A percentile compares a stretch with the other conserved stretches of the same genome.
These are phyloP conservation scores for Carex parvula DNA, from an alignment of 176 grass and related monocot species.

Conservation along the genomic window DNA sequence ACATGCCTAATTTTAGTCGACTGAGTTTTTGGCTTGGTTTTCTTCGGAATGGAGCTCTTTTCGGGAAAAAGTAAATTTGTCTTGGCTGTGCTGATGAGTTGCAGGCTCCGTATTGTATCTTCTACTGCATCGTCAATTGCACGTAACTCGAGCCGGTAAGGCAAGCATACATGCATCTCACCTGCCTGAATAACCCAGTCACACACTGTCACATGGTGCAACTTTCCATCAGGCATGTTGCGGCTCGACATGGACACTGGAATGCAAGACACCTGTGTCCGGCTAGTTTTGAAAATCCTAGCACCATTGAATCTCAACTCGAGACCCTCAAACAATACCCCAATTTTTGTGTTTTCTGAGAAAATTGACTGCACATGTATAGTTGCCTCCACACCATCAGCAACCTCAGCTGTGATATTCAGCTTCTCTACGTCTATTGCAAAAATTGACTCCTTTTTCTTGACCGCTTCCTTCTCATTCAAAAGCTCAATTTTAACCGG, in stretches of 20 bases:
- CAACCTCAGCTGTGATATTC: conserved; percentile 76
- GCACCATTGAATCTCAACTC: conserved; percentile 62
- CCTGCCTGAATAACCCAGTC: conserved; percentile 89
- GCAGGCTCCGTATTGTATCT: conserved; percentile 67
- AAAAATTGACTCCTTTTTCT: conserved; percentile 78
- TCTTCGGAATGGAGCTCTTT: conserved; percentile 54
- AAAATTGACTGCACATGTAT: conserved; percentile 86
- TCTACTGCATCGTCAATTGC: conserved; percentile 98
- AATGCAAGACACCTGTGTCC: conserved; percentile 82
- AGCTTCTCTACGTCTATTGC: conserved; percentile 86
- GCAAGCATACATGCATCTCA: conserved; percentile 80
- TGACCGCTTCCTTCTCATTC: conserved; percentile 37
- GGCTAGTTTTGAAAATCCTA: conserved; percentile 61
- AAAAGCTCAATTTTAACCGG: conserved; percentile 34
- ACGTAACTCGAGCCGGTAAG: conserved; percentile 90
- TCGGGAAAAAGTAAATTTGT: conserved; percentile 59
- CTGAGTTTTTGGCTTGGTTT: conserved; percentile 55
- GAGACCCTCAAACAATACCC: conserved; percentile 81
- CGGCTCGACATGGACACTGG: conserved; percentile 57
- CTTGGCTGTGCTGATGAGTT: conserved; percentile 84
- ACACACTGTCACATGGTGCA: conserved; percentile 52
- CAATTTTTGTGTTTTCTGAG: conserved; percentile 96
- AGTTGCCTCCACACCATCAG: conserved; percentile 87
- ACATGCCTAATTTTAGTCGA: conserved; percentile 60
- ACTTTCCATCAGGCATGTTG: conserved; percentile 54